These are phyloP conservation scores for Elongisporangium senticosum DNA, from an alignment of 352 stramenopile species.

Conservation along the genomic window DNA sequence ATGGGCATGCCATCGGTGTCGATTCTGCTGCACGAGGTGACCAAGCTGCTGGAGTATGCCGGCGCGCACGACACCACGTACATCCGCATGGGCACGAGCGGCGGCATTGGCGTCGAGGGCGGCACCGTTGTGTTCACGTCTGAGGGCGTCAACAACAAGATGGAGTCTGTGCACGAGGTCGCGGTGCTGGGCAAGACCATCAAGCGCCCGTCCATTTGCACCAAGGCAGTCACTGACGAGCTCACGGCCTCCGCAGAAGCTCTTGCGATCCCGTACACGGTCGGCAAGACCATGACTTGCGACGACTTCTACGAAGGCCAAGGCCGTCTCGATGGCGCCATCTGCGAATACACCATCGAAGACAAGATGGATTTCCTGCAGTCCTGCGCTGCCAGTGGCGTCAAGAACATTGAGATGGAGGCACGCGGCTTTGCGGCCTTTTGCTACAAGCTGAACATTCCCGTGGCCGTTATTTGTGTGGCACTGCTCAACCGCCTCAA, in stretches of 20 bases:
- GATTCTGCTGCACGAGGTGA: conserved; percentile 79
- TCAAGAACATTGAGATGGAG: conserved; percentile 88
- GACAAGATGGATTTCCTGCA: conserved; percentile 76
- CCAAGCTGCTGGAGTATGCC: conserved; percentile 78
- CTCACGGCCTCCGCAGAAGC: conserved; percentile 43
- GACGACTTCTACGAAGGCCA: conserved; percentile 86
- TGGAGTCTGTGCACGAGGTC: conserved; percentile 63
- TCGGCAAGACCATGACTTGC: conserved; percentile 80
- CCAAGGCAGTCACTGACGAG: conserved; percentile 44
- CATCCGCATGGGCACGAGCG: conserved; percentile 81
- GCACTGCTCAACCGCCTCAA: conserved; percentile 73
- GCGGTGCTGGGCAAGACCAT: conserved; percentile 51
- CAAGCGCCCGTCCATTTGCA: conserved; percentile 48
- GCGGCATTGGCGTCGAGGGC: conserved; percentile 65
- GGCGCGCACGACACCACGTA: conserved; percentile 46
- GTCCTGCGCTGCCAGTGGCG: conserved; percentile 37
- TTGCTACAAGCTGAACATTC: conserved; percentile 74
- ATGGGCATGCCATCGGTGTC: conserved; percentile 80
- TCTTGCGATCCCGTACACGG: conserved; percentile 42
- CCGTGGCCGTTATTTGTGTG: conserved; percentile 67
- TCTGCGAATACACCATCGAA: conserved; percentile 73
- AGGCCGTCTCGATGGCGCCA: conserved; percentile 73
- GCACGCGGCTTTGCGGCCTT: conserved; percentile 64
- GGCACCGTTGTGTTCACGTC: conserved; percentile 81
- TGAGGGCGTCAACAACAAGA: conserved; percentile 77